phyloP scores from a whole-genome alignment of 2,329 filamentous ascomycete genomes.

The Colletotrichum incanum region DNA sequence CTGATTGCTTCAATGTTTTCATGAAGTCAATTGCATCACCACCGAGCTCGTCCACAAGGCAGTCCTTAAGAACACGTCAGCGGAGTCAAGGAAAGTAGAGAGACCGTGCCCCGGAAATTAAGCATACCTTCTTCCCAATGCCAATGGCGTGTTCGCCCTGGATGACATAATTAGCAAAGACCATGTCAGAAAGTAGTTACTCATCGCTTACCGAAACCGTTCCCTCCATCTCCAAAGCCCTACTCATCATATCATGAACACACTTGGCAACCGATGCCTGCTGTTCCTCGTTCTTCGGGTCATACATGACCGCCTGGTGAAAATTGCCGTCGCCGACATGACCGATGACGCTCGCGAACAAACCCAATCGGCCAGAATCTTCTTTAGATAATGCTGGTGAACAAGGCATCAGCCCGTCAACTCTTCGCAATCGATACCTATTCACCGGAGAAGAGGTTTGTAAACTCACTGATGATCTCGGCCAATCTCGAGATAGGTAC shows the following conservation, averaged over 20 bases:
- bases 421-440: background rate
- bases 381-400: slow-evolving; percentile 73
- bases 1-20: slow-evolving; percentile 74
- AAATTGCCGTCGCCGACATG: slow-evolving; percentile 85
- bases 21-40: slow-evolving; percentile 76
- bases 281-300: slow-evolving; percentile 67
- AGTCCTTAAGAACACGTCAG: slow-evolving; percentile 51
- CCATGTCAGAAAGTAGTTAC: no score
- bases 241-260: slow-evolving; percentile 79
- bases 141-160: slow-evolving; percentile 79
- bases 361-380: slow-evolving; percentile 73
- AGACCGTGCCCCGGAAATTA: slow-evolving; percentile 44
- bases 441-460: background rate
- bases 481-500: slow-evolving; percentile 81
- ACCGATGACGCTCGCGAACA: slow-evolving; percentile 78
- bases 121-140: slow-evolving; percentile 78
- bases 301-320: slow-evolving; percentile 66
- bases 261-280: slow-evolving; percentile 67
- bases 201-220: slow-evolving; percentile 71
- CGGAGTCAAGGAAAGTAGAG: background rate
- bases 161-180: background rate
- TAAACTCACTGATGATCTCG: slow-evolving; percentile 72
- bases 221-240: slow-evolving; percentile 79
- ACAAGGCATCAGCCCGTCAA: background rate
- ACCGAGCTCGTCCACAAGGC: slow-evolving; percentile 75